Conservation (phyloP, 371 early-diverging fungal species). For the Lichtheimia corymbifera region DNA sequence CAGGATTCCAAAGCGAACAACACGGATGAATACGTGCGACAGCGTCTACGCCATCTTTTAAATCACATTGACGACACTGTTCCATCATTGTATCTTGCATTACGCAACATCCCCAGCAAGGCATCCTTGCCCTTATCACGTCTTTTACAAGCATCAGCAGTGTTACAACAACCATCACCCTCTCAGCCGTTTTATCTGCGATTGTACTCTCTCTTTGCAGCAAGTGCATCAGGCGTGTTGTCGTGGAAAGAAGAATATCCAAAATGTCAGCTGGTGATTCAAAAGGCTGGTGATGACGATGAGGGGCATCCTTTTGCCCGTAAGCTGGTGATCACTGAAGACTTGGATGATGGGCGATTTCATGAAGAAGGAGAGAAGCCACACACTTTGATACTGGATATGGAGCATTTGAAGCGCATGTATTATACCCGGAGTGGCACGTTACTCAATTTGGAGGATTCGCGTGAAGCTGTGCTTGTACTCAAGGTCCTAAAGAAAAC, state of each 20-base stretch:
- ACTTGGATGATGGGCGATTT: conserved; percentile 72
- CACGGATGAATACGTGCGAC: conserved; percentile 26
- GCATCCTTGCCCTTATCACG: conserved; percentile 15
- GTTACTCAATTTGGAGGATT: conserved; percentile 72
- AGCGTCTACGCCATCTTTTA: conserved; percentile 49
- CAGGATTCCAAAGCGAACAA: conserved; percentile 10
- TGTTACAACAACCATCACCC: conserved; percentile 17
- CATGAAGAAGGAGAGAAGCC: conserved; percentile 56
- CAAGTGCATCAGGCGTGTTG: conserved; percentile 49
- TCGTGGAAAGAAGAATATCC: conserved; percentile 81
- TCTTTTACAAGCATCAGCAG: conserved; percentile 33
- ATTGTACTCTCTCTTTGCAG: conserved; percentile 68
- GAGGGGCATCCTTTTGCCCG: conserved; percentile 27
- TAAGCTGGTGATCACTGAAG: conserved; percentile 56
- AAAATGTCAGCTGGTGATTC: conserved; percentile 33
- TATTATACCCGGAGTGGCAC: conserved; percentile 73
- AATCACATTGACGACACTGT: conserved; percentile 63
- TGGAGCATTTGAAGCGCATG: conserved; percentile 39
- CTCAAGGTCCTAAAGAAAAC: conserved; percentile 49
- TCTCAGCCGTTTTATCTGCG: conserved; percentile 37
- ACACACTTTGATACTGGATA: conserved; percentile 7
- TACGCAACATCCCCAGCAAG: conserved; percentile 32
- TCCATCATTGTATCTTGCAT: conserved; percentile 61
- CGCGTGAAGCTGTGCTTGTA: conserved; percentile 68
- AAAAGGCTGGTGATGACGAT: not conserved